These are phyloP conservation scores for Umbellularia californica DNA, from an alignment of 164 flowering plant genomes.

Conservation along the genomic window DNA sequence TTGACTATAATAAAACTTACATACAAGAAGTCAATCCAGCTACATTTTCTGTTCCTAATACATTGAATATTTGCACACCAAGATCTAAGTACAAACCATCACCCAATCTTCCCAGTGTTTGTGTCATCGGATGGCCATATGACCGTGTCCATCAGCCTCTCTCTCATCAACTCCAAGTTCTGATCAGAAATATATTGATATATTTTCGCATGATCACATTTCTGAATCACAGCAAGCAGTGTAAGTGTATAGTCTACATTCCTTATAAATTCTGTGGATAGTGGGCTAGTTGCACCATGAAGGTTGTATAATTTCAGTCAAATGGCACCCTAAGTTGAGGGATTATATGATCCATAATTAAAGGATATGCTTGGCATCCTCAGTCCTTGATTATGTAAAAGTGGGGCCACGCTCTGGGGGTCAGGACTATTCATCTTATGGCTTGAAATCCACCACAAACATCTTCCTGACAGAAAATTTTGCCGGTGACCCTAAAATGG, in stretches of 20 bases:
- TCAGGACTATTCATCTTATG: neutral
- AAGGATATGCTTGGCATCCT: neutral
- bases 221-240: conserved; percentile 16
- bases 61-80: neutral
- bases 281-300: neutral
- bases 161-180: conserved; percentile 95
- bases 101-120: conserved; percentile 58
- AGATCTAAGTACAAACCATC: conserved; percentile 9
- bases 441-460: neutral
- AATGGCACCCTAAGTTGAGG: too few species aligned
- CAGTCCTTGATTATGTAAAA: neutral
- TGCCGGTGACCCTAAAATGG: too few species aligned
- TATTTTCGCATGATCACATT: conserved; percentile 36
- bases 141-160: conserved; percentile 64
- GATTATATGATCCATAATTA: neutral
- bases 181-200: conserved; percentile 66
- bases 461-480: too few species aligned
- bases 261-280: neutral
- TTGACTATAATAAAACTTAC: neutral
- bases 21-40: neutral
- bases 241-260: neutral
- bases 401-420: neutral
- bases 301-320: neutral
- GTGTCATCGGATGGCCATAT: conserved; percentile 40
- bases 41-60: neutral